Evolutionary conservation across 345 rosid genomes (phyloP), one percentile per base, ranked within the genome.

Genomic region (Geranium brycei): DNA sequence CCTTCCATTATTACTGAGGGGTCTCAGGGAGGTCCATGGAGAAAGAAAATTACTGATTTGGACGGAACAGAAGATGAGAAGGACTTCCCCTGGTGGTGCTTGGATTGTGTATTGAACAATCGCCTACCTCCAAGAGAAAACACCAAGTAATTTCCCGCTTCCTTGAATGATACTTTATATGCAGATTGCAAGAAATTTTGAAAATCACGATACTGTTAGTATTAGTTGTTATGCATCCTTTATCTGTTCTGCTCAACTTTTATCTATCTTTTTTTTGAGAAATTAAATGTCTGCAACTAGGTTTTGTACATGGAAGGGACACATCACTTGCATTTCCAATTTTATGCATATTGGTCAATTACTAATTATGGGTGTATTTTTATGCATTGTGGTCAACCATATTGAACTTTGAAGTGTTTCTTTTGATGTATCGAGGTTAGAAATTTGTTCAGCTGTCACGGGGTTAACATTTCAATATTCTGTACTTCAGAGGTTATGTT

Each of bases 1-100:
- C 97, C 99, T 73, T 95, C 99, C 17, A 82, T 95, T 66, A 80
- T 91, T 58, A 88, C 99, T 0, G 99, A 95, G 79, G 99, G 99
- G 57, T 81, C 96, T 72, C 97, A 88, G 74, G 99, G 97, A 59
- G 96, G 95, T 51, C 93, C 87, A 3, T 91, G 99, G 99, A 95
- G 99, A 78, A 95, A 89, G 80, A 91, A 86, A 78, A 82, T 85
- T 67, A 82, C 90, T 7, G 97, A 88, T 67, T 82, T 88, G 66
- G 88, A 83, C 66, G 97, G 96, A 77, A 82, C 84, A 14, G 97
- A 95, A 74, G 93, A 95, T 70, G 97, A 95, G 14, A 95, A 95
- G 74, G 97, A 91, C 77, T 77, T 95, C 59, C 99, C 99, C 58
- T 77, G 79, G 86, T 95, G 99, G 99, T 85, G 96, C 75, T 72